phyloP scores from a whole-genome alignment of 2,329 filamentous ascomycete species.

The Xylariaceae sp. region DNA sequence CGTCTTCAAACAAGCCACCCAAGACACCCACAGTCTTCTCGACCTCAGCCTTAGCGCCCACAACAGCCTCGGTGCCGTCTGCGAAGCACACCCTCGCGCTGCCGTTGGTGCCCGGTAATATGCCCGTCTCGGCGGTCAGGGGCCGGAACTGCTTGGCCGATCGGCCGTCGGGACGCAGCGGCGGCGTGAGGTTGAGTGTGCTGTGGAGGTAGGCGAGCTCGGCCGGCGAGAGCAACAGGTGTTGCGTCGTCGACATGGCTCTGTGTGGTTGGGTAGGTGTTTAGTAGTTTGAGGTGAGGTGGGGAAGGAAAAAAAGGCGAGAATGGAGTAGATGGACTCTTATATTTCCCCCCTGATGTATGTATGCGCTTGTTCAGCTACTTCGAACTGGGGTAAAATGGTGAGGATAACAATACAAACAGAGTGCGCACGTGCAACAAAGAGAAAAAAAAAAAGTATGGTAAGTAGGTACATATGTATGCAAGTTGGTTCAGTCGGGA shows the following conservation, averaged over 20 bases:
- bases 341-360: no score
- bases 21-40: slow-evolving; percentile 44
- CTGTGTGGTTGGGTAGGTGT: slow-evolving; percentile 5
- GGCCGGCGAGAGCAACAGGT: slow-evolving; percentile 81
- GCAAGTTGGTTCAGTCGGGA: no score
- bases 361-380: no score
- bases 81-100: slow-evolving; percentile 91
- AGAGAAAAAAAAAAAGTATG: no score
- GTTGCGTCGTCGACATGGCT: slow-evolving; percentile 57
- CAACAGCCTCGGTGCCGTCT: slow-evolving; percentile 92
- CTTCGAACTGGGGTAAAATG: no score
- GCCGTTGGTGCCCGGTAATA: slow-evolving; percentile 85
- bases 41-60: slow-evolving; percentile 92
- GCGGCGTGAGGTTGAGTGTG: slow-evolving; percentile 74
- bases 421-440: no score
- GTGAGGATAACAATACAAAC: no score
- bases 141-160: slow-evolving; percentile 83
- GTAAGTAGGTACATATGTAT: no score
- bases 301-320: background rate
- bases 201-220: slow-evolving; percentile 94
- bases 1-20: no score
- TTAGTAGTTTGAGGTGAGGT: background rate
- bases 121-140: slow-evolving; percentile 81
- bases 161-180: slow-evolving; percentile 86
- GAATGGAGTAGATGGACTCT: no score